A percentile compares a stretch with the other conserved stretches of the same genome.
Conservation (phyloP, 768 basidiomycete genomes). For the Inosperma sp. region DNA sequence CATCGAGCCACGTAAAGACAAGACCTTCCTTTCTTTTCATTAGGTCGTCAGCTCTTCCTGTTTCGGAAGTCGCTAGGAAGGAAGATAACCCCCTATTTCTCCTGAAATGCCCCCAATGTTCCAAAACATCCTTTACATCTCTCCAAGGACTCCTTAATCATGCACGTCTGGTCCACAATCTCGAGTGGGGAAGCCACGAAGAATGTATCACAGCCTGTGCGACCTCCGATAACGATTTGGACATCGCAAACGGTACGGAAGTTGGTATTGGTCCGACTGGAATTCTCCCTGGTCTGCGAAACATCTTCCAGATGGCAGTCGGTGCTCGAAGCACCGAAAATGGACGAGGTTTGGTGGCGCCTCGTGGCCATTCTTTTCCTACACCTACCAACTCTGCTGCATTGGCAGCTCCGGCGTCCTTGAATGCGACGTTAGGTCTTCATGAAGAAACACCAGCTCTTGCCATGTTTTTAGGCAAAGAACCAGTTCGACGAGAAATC, state of each 20-base stretch:
- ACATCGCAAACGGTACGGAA: slow-evolving; percentile 39
- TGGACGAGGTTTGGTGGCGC: background rate
- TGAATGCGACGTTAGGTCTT: slow-evolving; percentile 40
- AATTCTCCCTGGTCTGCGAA: slow-evolving; percentile 43
- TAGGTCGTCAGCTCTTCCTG: slow-evolving; percentile 23
- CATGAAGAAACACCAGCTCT: slow-evolving; percentile 48
- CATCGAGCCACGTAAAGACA: slow-evolving; percentile 5
- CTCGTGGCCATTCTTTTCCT: slow-evolving; percentile 8
- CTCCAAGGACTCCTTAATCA: slow-evolving; percentile 55
- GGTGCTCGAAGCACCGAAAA: slow-evolving; percentile 18
- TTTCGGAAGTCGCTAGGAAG: background rate
- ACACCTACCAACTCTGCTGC: background rate
- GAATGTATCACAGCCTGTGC: slow-evolving; percentile 52
- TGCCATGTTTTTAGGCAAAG: slow-evolving; percentile 46
- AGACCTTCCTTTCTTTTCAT: slow-evolving; percentile 38
- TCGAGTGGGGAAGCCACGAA: slow-evolving; percentile 53
- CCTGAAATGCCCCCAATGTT: slow-evolving; percentile 44
- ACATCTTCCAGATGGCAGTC: slow-evolving; percentile 48
- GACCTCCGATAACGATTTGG: slow-evolving; percentile 36
- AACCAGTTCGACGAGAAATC: slow-evolving; percentile 38
- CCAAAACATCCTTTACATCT: slow-evolving; percentile 42
- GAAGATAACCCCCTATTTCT: slow-evolving; percentile 28
- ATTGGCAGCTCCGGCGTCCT: background rate
- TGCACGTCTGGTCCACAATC: slow-evolving; percentile 43
- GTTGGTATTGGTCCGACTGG: slow-evolving; percentile 40